phyloP scores from a whole-genome alignment of 768 basidiomycete genomes.

The Leccinellum luteum region DNA sequence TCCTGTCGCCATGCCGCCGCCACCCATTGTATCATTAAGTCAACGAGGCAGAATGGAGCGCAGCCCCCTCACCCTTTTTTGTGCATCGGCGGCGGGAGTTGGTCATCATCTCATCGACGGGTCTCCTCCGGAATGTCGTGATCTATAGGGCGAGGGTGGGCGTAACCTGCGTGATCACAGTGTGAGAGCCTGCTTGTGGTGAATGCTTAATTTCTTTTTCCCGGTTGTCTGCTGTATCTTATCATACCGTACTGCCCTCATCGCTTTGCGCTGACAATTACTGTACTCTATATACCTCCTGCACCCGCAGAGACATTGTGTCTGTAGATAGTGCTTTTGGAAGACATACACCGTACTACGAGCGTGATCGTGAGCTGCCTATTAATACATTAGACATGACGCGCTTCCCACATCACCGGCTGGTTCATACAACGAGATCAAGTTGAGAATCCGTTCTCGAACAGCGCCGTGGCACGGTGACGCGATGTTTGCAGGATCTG shows the following conservation, averaged over 20 bases:
- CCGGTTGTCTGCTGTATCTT: constrained; percentile 16
- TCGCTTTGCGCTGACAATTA: neutral
- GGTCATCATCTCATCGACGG: neutral
- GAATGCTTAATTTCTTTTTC: constrained; percentile 3
- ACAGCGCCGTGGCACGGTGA: neutral
- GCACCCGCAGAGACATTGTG: constrained; percentile 1
- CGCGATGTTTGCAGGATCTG: constrained; percentile 50
- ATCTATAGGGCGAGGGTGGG: neutral
- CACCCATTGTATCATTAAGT: neutral
- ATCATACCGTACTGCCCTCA: constrained; percentile 6
- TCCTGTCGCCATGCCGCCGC: neutral
- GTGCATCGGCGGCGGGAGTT: neutral
- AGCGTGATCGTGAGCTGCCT: too few relatives aligned
- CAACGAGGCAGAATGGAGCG: neutral
- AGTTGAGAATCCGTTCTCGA: constrained; percentile 15
- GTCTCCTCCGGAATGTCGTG: neutral
- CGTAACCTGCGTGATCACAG: constrained; percentile 6
- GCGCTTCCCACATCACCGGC: neutral
- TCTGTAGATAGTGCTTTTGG: neutral
- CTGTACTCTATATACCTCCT: constrained; percentile 4
- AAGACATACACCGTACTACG: neutral
- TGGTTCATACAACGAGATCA: constrained; percentile 19
- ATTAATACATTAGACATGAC: constrained; percentile 5
- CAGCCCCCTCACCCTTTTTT: neutral
- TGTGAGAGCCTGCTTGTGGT: constrained; percentile 30